Evolutionary conservation across 192 early-diverging fungal species (phyloP), one percentile per base, ranked within the genome.

Genomic region (Entomortierella chlamydospora): DNA sequence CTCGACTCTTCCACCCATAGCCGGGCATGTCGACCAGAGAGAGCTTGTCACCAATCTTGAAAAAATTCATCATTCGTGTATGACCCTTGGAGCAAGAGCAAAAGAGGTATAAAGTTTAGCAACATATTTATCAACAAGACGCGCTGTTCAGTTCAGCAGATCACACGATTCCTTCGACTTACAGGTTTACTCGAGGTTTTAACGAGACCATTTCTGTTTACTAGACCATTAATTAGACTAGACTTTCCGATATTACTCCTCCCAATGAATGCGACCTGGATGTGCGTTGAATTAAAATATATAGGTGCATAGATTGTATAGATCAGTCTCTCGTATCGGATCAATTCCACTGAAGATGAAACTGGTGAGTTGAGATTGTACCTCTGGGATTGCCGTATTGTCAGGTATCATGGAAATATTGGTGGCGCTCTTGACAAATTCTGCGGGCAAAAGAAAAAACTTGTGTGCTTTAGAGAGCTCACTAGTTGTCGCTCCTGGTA

Each of bases 161-260:
- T n/a, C n/a, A n/a, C n/a, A n/a, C n/a, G n/a, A 20, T 17, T 47
- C 20, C 15, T 47, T 47, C 20, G 1, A 59, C 84, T 64, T 84
- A 88, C 86, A 23, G 86, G 86, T 61, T 83, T 85, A 52, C 77
- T 81, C 23, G 86, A 86, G 11, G 86, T 88, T 52, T 88, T 88
- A 25, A 83, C 86, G 10, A 88, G 71, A 9, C 63, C 77, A 37
- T 85, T 77, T 25, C 83, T 64, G 61, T 87, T 85, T 17, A 82
- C 72, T 22, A 88, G 25, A 2, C 77, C 68, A 61, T 88, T 88
- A 52, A 88, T 88, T 55, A 88, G 59, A 43, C 84, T 88, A 7
- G 86, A 88, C 78, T 88, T 88, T 72, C 86, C 86, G 70, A 87
- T 83, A 69, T 87, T 87, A 73, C 86, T 87, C 63, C 86, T 74